Evolutionary conservation across 2,329 filamentous ascomycete genomes (phyloP).

Genomic region (Aspergillus tubingensis): DNA sequence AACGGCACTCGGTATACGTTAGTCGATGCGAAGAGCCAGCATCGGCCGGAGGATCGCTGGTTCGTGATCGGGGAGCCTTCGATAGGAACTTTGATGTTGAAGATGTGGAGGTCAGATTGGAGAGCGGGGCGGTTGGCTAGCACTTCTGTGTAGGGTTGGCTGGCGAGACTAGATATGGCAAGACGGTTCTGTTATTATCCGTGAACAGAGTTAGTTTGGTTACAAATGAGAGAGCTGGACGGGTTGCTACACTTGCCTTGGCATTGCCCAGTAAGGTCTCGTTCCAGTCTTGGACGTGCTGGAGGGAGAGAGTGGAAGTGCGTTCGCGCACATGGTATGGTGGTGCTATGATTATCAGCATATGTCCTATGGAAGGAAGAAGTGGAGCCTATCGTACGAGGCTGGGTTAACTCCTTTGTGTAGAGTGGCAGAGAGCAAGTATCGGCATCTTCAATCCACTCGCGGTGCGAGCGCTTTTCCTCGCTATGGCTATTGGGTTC

Average conservation of each 20-base stretch:
- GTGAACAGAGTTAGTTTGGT: background rate
- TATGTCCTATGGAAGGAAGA: background rate
- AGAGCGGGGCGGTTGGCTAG: slow-evolving; percentile 65
- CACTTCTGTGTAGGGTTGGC: slow-evolving; percentile 65
- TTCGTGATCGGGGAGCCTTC: slow-evolving; percentile 85
- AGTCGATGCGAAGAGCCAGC: slow-evolving; percentile 91
- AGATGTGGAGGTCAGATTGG: slow-evolving; percentile 73
- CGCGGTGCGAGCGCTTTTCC: background rate
- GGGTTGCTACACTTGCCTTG: slow-evolving; percentile 23
- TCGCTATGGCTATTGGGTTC: background rate
- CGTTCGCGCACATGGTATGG: slow-evolving; percentile 12
- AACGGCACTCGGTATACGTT: slow-evolving; percentile 88
- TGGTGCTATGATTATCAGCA: slow-evolving; percentile 9
- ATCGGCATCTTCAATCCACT: background rate
- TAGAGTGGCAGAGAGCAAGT: background rate
- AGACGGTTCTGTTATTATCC: slow-evolving; percentile 59
- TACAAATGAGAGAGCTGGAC: background rate
- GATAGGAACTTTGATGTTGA: slow-evolving; percentile 78
- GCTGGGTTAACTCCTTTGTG: background rate
- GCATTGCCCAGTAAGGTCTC: slow-evolving; percentile 28
- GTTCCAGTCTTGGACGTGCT: slow-evolving; percentile 26
- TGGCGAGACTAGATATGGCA: slow-evolving; percentile 71
- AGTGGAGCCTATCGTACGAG: background rate
- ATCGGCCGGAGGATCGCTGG: slow-evolving; percentile 77
- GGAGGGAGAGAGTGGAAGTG: slow-evolving; percentile 23